Percentiles rank a stretch among this genome's conserved stretches.
Conservation (phyloP, 208 protist genomes). For the Phytomonas sp. region DNA sequence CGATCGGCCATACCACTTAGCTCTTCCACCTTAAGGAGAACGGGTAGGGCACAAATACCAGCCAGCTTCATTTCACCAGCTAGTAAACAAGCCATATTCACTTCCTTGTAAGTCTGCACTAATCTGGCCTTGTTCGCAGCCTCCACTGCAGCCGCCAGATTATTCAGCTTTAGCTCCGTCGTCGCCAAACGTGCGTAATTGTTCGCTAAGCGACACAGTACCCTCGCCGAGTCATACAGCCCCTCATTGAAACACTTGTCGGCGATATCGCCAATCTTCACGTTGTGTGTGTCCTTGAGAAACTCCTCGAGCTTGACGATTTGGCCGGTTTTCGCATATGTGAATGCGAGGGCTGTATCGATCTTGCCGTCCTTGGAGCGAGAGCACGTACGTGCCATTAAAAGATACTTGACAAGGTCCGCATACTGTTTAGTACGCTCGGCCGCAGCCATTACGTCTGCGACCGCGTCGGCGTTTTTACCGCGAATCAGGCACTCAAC, state of each 20-base stretch:
- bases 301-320: conserved; percentile 99
- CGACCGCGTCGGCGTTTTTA: conserved; percentile 92
- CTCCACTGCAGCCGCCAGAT: conserved; percentile 95
- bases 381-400: conserved; percentile 94
- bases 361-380: conserved; percentile 88
- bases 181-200: conserved; percentile 95
- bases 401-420: conserved; percentile 97
- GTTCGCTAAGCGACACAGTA: conserved; percentile 95
- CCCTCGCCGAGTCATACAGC: conserved; percentile 97
- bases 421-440: conserved; percentile 90
- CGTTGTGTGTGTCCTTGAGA: conserved; percentile 95
- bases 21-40: conserved; percentile 98
- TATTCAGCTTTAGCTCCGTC: conserved; percentile 94
- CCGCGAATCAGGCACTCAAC: conserved; percentile 98
- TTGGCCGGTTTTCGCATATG: conserved; percentile 94
- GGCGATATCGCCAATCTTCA: conserved; percentile 93
- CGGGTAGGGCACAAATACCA: conserved; percentile 95
- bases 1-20: conserved; percentile 90
- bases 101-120: conserved; percentile 94
- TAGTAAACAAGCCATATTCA: conserved; percentile 97
- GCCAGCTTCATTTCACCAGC: conserved; percentile 97
- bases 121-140: conserved; percentile 98
- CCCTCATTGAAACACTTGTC: conserved; percentile 97
- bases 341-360: conserved; percentile 98
- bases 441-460: conserved; percentile 89